Conservation (phyloP, 2,329 filamentous ascomycete genomes). For the Pseudogymnoascus sp. region DNA sequence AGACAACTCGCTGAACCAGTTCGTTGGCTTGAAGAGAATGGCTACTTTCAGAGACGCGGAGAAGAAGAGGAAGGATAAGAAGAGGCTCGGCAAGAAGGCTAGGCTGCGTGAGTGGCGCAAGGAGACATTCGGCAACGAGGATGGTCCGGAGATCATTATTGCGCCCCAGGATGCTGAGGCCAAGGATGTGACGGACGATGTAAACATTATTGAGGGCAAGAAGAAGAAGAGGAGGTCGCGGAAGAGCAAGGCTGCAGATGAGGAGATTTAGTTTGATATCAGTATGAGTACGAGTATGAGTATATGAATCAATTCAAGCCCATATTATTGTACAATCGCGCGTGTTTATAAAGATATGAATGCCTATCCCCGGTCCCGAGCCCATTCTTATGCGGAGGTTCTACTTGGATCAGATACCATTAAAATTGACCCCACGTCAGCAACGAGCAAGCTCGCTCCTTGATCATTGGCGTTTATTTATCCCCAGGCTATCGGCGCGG, state of each 20-base stretch:
- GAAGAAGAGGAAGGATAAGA: constrained; percentile 85
- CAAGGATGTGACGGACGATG: constrained; percentile 20
- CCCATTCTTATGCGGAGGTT: constrained; percentile 1
- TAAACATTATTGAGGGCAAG: constrained; percentile 33
- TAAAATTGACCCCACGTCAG: background rate
- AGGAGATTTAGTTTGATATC: constrained; percentile 9
- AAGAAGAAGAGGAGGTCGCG: constrained; percentile 50
- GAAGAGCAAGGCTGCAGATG: constrained; percentile 25
- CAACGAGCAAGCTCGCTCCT: background rate
- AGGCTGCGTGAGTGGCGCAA: constrained; percentile 78
- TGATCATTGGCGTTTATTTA: background rate
- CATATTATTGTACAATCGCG: constrained; percentile 1
- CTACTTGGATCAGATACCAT: background rate
- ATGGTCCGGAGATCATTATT: constrained; percentile 31
- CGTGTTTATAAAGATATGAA: background rate
- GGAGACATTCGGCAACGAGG: constrained; percentile 52
- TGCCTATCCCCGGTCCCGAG: background rate
- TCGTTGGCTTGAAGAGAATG: constrained; percentile 89
- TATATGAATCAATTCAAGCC: constrained; percentile 6
- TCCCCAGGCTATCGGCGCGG: constrained; percentile 49
- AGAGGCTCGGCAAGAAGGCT: constrained; percentile 87
- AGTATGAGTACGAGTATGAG: constrained; percentile 4
- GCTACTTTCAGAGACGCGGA: constrained; percentile 80
- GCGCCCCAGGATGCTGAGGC: constrained; percentile 19
- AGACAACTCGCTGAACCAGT: constrained; percentile 81